Conservation (phyloP, 176 grass and related monocot genomes). For the Aegilops tauschii region DNA sequence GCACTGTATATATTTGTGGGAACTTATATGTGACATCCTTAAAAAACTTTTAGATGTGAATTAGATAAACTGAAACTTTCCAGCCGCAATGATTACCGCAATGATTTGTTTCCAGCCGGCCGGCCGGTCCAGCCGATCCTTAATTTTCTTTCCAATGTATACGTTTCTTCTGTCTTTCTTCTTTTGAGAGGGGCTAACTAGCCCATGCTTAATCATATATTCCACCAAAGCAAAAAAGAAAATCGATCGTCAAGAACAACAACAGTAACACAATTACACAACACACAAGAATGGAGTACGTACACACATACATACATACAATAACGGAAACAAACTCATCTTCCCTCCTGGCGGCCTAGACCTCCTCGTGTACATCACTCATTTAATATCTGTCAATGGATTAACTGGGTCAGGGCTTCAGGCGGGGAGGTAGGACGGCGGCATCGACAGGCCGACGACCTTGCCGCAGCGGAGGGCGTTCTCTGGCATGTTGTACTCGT, state of each 20-base stretch:
- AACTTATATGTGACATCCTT: no score
- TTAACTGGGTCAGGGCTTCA: background rate
- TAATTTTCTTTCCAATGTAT: background rate
- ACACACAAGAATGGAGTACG: background rate
- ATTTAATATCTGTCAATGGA: background rate
- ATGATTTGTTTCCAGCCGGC: background rate
- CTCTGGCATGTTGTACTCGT: constrained; percentile 72
- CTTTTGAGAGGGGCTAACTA: background rate
- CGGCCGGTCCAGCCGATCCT: background rate
- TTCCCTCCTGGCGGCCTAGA: background rate
- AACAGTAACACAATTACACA: background rate
- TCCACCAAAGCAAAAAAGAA: constrained; percentile 1
- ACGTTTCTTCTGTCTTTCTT: background rate
- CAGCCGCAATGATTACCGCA: background rate
- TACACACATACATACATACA: background rate
- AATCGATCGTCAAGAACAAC: background rate
- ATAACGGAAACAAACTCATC: constrained; percentile 8
- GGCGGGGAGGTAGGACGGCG: constrained; percentile 39
- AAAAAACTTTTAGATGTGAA: no score
- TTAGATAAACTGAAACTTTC: no score
- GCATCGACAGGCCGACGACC: constrained; percentile 50
- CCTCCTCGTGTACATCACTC: background rate
- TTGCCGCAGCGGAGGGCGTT: constrained; percentile 48
- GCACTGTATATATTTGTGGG: no score
- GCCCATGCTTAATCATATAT: background rate